phyloP scores from a whole-genome alignment of 108 stramenopile genomes.

The Cyclotella sp. region DNA sequence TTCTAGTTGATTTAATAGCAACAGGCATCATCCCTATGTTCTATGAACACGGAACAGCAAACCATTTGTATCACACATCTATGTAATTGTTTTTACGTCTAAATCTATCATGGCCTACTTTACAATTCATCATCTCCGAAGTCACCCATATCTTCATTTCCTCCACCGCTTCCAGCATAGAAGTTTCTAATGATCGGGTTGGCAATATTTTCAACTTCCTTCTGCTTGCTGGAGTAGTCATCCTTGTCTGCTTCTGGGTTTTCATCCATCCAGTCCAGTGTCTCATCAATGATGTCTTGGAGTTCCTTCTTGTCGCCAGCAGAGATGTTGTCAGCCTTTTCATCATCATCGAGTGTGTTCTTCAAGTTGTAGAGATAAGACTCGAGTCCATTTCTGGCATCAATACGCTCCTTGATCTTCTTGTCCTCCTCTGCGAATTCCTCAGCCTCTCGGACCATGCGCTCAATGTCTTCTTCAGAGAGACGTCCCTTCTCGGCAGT shows the following conservation, averaged over 20 bases:
- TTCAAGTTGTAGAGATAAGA: slow-evolving; percentile 96
- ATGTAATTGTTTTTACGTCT: too few species aligned
- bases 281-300: slow-evolving; percentile 83
- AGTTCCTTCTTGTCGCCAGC: slow-evolving; percentile 78
- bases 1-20: too few species aligned
- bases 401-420: slow-evolving; percentile 86
- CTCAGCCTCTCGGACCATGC: slow-evolving; percentile 98
- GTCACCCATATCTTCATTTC: slow-evolving; percentile 81
- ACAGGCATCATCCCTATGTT: too few species aligned
- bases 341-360: slow-evolving; percentile 90
- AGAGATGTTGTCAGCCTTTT: slow-evolving; percentile 62
- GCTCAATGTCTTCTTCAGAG: slow-evolving; percentile 97
- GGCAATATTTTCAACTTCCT: slow-evolving; percentile 95
- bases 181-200: slow-evolving; percentile 94
- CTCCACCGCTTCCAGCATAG: slow-evolving; percentile 57
- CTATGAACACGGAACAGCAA: too few species aligned
- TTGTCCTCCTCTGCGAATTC: slow-evolving; percentile 96
- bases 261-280: slow-evolving; percentile 94
- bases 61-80: too few species aligned
- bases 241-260: slow-evolving; percentile 94
- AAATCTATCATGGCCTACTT: slow-evolving; percentile 36
- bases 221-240: slow-evolving; percentile 95
- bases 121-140: slow-evolving; percentile 59
- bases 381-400: slow-evolving; percentile 94
- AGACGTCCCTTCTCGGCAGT: slow-evolving; percentile 98